Conservation (phyloP, 83 land plant genomes). For the Thuja plicata region DNA sequence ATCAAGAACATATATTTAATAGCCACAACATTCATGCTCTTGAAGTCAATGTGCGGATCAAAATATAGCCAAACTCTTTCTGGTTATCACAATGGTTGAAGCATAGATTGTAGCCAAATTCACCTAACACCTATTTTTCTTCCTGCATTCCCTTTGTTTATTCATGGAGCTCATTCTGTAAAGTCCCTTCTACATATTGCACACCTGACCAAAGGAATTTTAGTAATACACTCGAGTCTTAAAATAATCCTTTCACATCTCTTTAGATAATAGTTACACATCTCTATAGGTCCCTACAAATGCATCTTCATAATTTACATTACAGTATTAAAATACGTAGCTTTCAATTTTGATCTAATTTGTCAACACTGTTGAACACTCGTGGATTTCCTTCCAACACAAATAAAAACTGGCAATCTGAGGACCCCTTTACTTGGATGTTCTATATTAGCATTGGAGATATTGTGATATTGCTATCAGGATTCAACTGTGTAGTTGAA, state of each 20-base stretch:
- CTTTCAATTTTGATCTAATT: background rate
- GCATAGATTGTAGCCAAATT: background rate
- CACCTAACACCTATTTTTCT: background rate
- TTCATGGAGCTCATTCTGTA: background rate
- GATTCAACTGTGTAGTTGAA: too few species aligned
- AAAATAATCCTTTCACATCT: background rate
- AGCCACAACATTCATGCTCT: background rate
- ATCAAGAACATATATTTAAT: background rate
- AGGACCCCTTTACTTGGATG: background rate
- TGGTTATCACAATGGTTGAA: background rate
- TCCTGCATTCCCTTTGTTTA: background rate
- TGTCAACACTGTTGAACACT: background rate
- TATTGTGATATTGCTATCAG: too few species aligned
- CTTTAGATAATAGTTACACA: background rate
- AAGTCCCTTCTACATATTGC: background rate
- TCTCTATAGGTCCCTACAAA: background rate
- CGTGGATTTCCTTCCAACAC: background rate
- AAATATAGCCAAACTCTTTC: background rate
- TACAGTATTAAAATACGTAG: background rate
- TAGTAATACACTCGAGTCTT: background rate
- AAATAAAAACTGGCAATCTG: background rate
- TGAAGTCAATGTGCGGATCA: background rate
- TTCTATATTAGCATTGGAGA: background rate
- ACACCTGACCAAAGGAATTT: background rate
- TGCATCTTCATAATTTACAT: background rate